Percentiles rank a stretch among this genome's conserved stretches.
Evolutionary conservation across 257 asterid species (phyloP).

Genomic region (Salvia miltiorrhiza): DNA sequence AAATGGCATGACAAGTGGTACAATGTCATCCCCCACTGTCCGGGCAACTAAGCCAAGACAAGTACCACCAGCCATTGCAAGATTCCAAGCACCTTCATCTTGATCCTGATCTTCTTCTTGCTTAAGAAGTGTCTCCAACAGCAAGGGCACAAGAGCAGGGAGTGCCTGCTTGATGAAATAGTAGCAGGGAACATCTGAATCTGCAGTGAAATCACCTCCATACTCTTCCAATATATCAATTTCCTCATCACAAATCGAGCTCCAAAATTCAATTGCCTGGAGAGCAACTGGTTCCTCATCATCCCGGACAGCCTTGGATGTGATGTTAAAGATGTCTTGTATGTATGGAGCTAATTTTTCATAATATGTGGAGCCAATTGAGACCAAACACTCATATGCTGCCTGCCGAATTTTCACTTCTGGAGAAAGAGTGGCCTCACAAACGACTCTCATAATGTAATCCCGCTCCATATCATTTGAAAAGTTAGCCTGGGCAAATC

Average conservation of each 20-base stretch:
- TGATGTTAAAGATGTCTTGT: slow-evolving; percentile 66
- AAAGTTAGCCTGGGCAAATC: slow-evolving; percentile 82
- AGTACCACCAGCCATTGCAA: slow-evolving; percentile 90
- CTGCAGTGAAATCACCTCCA: slow-evolving; percentile 72
- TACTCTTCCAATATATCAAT: slow-evolving; percentile 72
- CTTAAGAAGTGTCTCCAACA: slow-evolving; percentile 76
- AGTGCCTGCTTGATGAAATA: slow-evolving; percentile 75
- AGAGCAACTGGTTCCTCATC: slow-evolving; percentile 82
- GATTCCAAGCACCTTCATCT: slow-evolving; percentile 87
- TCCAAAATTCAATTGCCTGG: slow-evolving; percentile 84
- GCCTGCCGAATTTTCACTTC: slow-evolving; percentile 80
- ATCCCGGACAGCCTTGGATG: slow-evolving; percentile 68
- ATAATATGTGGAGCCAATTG: slow-evolving; percentile 74
- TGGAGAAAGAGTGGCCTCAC: slow-evolving; percentile 78
- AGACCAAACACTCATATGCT: slow-evolving; percentile 77
- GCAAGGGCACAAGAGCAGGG: slow-evolving; percentile 71
- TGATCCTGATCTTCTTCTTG: slow-evolving; percentile 89
- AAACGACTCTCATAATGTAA: slow-evolving; percentile 79
- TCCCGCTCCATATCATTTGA: slow-evolving; percentile 81
- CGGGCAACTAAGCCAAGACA: slow-evolving; percentile 84
- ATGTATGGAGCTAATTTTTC: slow-evolving; percentile 74
- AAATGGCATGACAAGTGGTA: slow-evolving; percentile 77
- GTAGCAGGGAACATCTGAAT: slow-evolving; percentile 70
- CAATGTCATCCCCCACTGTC: slow-evolving; percentile 80
- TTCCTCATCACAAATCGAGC: slow-evolving; percentile 79